phyloP scores from a whole-genome alignment of 129 eudicot genomes.

The Solidago caesia region DNA sequence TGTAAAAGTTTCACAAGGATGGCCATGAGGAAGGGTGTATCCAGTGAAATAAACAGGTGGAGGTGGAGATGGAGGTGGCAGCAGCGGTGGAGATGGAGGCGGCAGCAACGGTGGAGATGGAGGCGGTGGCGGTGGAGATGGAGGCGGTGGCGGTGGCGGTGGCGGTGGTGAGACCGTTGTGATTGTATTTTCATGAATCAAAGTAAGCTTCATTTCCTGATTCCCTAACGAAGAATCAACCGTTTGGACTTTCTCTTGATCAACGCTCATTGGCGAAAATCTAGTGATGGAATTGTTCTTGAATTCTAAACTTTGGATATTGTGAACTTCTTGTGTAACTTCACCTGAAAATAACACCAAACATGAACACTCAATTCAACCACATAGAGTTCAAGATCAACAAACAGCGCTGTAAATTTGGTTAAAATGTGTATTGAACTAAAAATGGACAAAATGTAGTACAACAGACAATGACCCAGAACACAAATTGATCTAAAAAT shows the following conservation, averaged over 20 bases:
- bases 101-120: slow-evolving; percentile 38
- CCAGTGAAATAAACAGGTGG: slow-evolving; percentile 69
- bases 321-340: slow-evolving; percentile 45
- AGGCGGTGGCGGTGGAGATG: slow-evolving; percentile 24
- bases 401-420: neutral
- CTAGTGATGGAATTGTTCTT: slow-evolving; percentile 34
- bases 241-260: slow-evolving; percentile 18
- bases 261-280: slow-evolving; percentile 29
- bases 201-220: slow-evolving; percentile 20
- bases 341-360: slow-evolving; percentile 55
- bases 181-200: slow-evolving; percentile 12
- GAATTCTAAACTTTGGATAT: slow-evolving; percentile 40
- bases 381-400: slow-evolving; percentile 21
- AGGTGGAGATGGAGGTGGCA: slow-evolving; percentile 36
- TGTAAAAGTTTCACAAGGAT: slow-evolving; percentile 80
- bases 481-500: slow-evolving; percentile 16
- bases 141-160: slow-evolving; percentile 23
- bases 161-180: slow-evolving; percentile 23
- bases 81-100: neutral
- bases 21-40: slow-evolving; percentile 83
- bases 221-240: slow-evolving; percentile 23
- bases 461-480: slow-evolving; percentile 9
- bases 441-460: slow-evolving; percentile 4
- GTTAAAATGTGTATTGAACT: slow-evolving; percentile 3
- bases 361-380: slow-evolving; percentile 5